A percentile compares a stretch with the other conserved stretches of the same genome.
These are phyloP conservation scores for Fimicolochytrium jonesii DNA, from an alignment of 192 early-diverging fungal species.

Conservation along the genomic window DNA sequence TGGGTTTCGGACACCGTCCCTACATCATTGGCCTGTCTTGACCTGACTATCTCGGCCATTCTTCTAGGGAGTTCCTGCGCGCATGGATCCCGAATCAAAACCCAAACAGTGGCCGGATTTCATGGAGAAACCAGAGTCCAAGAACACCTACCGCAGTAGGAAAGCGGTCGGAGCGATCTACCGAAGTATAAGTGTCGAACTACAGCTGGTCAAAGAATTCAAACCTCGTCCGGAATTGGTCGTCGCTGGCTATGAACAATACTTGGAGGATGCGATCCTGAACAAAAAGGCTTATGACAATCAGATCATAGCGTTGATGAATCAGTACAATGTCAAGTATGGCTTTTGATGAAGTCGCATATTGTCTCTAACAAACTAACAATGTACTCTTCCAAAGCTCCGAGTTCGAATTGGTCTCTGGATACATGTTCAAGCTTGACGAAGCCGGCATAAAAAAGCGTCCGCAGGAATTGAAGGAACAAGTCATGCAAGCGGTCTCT, in stretches of 20 bases:
- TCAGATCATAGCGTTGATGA: conserved; percentile 54
- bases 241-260: conserved; percentile 46
- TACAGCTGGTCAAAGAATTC: conserved; percentile 39
- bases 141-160: conserved; percentile 46
- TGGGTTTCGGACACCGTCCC: too few relatives aligned
- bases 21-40: too few relatives aligned
- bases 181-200: conserved; percentile 37
- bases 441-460: conserved; percentile 45
- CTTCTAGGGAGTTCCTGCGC: conserved; percentile 42
- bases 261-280: conserved; percentile 44
- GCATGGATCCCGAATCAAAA: conserved; percentile 34
- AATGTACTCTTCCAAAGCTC: conserved; percentile 8
- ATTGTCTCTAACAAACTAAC: too few relatives aligned
- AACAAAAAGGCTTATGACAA: conserved; percentile 47
- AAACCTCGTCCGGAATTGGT: conserved; percentile 37
- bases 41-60: conserved; percentile 28
- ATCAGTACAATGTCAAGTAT: conserved; percentile 56
- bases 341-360: background rate
- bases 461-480: conserved; percentile 46
- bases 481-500: conserved; percentile 34
- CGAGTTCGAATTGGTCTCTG: conserved; percentile 42
- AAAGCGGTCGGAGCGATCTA: conserved; percentile 56
- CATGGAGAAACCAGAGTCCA: conserved; percentile 59
- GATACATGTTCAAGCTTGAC: conserved; percentile 35
- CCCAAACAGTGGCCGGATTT: conserved; percentile 61